Percentiles rank a stretch among this genome's conserved stretches.
These are phyloP conservation scores for Mycena venus DNA, from an alignment of 768 basidiomycete genomes.

Conservation along the genomic window DNA sequence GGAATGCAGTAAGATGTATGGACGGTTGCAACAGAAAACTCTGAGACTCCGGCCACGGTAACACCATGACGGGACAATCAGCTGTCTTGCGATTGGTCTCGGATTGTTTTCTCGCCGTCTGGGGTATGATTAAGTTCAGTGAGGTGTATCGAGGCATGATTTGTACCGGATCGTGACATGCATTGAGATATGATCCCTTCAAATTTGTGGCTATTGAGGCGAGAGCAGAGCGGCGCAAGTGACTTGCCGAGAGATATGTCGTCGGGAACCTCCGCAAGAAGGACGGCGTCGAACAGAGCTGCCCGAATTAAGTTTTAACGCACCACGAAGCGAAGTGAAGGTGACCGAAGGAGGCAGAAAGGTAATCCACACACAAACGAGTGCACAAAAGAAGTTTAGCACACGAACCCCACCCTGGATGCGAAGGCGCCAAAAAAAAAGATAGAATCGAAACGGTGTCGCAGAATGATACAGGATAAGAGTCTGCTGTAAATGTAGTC, in stretches of 20 bases:
- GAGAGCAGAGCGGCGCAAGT: not conserved
- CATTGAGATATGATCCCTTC: not conserved
- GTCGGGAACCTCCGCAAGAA: not conserved
- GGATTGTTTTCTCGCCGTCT: not conserved
- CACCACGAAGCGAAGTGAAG: not conserved
- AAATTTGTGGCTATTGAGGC: not conserved
- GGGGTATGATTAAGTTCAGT: not conserved
- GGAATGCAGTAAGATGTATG: not conserved
- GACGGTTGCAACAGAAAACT: not conserved
- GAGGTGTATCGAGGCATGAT: too few species aligned
- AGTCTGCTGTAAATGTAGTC: too few species aligned
- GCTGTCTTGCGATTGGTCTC: too few species aligned
- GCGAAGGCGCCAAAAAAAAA: too few species aligned
- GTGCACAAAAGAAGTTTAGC: too few species aligned
- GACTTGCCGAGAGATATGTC: not conserved
- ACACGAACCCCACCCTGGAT: too few species aligned
- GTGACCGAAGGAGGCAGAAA: too few species aligned
- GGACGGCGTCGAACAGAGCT: too few species aligned
- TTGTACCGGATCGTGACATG: too few species aligned
- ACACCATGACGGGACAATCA: not conserved
- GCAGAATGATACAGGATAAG: too few species aligned
- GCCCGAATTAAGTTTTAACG: not conserved
- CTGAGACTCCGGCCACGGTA: not conserved
- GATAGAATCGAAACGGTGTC: too few species aligned
- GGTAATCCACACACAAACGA: too few species aligned